A percentile compares a stretch with the other conserved stretches of the same genome.
Conservation (phyloP, 495 filamentous ascomycete species). For the Podospora pseudocomata region DNA sequence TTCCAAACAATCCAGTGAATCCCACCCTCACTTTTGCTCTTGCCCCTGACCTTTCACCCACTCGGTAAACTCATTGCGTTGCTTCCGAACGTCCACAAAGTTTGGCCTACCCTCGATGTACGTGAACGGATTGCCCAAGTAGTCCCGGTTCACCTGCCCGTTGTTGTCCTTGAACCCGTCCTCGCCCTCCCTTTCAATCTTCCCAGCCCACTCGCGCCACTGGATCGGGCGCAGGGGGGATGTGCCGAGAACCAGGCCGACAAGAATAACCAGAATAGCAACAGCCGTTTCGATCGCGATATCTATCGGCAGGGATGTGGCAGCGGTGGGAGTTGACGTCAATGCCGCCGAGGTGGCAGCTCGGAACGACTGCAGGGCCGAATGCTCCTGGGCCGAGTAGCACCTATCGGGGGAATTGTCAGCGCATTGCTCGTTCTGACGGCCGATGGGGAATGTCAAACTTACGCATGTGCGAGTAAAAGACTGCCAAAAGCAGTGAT, state of each 20-base stretch:
- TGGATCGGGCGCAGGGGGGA: conserved; percentile 70
- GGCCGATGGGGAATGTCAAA: neutral
- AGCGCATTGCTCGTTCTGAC: conserved; percentile 3
- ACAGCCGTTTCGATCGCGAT: conserved; percentile 71
- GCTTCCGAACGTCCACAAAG: conserved; percentile 58
- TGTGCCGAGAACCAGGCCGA: conserved; percentile 67
- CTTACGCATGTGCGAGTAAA: conserved; percentile 72
- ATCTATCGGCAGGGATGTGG: conserved; percentile 62
- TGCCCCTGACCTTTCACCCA: conserved; percentile 52
- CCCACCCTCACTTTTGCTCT: conserved; percentile 10
- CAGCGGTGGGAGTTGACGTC: conserved; percentile 30
- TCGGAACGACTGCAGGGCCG: conserved; percentile 59
- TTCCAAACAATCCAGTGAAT: neutral
- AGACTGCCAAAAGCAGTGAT: conserved; percentile 62
- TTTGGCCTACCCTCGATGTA: conserved; percentile 45
- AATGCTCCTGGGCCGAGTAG: conserved; percentile 84
- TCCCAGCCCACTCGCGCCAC: conserved; percentile 80
- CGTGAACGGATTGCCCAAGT: conserved; percentile 49
- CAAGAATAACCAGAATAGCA: conserved; percentile 63
- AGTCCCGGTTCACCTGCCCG: conserved; percentile 53
- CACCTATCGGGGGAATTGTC: conserved; percentile 48
- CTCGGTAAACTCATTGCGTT: conserved; percentile 70
- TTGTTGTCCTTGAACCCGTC: conserved; percentile 65
- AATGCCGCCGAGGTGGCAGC: conserved; percentile 50
- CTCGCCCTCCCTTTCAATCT: conserved; percentile 73